Evolutionary conservation across 768 basidiomycete species (phyloP), one percentile per base, ranked within the genome.

Genomic region (Goffeauzyma gilvescens): DNA sequence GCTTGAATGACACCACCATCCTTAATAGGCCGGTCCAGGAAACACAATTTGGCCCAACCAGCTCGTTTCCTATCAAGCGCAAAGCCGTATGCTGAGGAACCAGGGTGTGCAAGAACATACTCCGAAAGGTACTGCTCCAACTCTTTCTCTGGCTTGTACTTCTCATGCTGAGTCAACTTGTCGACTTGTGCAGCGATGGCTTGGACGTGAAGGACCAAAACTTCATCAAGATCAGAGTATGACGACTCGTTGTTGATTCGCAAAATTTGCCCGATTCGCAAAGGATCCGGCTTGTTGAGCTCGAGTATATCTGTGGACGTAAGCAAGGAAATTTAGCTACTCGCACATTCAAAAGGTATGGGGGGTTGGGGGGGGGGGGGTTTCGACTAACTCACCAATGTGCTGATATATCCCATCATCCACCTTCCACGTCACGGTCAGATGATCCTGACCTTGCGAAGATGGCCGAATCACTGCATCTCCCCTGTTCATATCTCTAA

Each of bases 401-500:
- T 98, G 93, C 58, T 96, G 93, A 63, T 82, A 96, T 21, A 98
- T 67, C 46, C 78, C 82, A 45, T 93, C 81, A 50, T 89, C 90
- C 2, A 98, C 87, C 66, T 96, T 98, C 93, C 93, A 98, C 0
- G 93, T 98, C 8, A 98, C 81, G 32, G 90, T 90, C 27, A 98
- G 70, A 66, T 96, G 93, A 54, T 93, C 75, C 27, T 71, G 67
- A 12, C 90, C 90, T 63, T 89, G 87, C 4, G 90, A 95, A 14
- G 87, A 90, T 0, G 93, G 93, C 33, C 93, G 71, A 50, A 98
- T 86, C 31, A 96, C 82, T 30, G 90, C 89, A 62, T 96, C 93
- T 8, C 93, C 93, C 15, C 84, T 75, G 53, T 87, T 85, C 59
- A 85, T 82, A 52, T 78, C 78, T 51, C 84, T 81, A 47, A 98